Evolutionary conservation across 306 rosid species (phyloP).

Genomic region (Gastrolobium villosum): DNA sequence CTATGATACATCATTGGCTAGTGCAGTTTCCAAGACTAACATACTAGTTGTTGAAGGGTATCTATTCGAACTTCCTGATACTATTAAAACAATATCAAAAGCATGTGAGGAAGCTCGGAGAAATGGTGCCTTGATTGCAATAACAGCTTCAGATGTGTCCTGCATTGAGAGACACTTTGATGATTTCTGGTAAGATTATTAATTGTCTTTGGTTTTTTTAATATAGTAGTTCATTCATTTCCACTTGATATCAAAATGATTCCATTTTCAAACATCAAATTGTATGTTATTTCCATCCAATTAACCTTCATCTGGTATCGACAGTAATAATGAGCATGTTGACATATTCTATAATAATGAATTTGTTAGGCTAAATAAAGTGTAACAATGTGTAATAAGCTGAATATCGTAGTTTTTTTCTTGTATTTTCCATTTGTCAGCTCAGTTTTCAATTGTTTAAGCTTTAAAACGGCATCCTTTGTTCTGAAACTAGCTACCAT

Average conservation of each 20-base stretch:
- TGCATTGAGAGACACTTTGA: conserved; percentile 93
- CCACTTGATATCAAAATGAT: conserved; percentile 6
- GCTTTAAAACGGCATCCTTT: not conserved
- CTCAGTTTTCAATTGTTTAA: not conserved
- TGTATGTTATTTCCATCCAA: conserved; percentile 25
- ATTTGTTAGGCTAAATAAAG: not conserved
- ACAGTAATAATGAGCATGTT: not conserved
- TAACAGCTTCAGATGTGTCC: conserved; percentile 94
- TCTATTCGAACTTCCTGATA: conserved; percentile 88
- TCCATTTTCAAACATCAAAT: not conserved
- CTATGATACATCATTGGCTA: conserved; percentile 74
- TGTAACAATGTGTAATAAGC: not conserved
- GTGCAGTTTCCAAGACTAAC: conserved; percentile 72
- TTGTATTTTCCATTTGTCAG: not conserved
- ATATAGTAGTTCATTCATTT: conserved; percentile 8
- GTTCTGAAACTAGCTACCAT: not conserved
- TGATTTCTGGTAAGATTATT: conserved; percentile 74
- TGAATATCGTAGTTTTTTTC: not conserved
- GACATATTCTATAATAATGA: not conserved
- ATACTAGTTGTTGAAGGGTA: conserved; percentile 95
- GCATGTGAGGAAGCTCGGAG: conserved; percentile 86
- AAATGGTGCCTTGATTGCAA: conserved; percentile 84
- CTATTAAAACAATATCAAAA: conserved; percentile 72
- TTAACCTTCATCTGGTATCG: not conserved
- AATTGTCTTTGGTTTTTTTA: not conserved